Evolutionary conservation across 2,329 filamentous ascomycete genomes (phyloP), one percentile per base, ranked within the genome.

Genomic region (Penicillium corylophilum): DNA sequence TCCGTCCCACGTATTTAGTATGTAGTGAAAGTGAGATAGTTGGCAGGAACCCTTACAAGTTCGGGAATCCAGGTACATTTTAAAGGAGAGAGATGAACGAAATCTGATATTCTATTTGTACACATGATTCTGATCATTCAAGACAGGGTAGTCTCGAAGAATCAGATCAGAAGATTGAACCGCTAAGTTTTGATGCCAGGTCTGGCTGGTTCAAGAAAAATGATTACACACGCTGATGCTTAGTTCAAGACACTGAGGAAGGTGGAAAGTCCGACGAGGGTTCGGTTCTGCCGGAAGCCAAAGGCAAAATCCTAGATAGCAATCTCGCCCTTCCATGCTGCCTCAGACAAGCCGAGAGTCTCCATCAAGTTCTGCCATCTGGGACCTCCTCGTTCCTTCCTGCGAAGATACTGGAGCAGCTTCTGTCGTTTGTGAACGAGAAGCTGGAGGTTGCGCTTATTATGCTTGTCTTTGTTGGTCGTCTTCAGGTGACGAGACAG

Each of bases 281-380:
- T n/a, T 24, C 22, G 15, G 36, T 15, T 12, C 13, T n/a, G 12
- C 12, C 13, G 39, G 5, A 13, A 26, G 20, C 12, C 23, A 43
- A 48, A 26, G 38, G 44, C 47, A 46, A 20, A n/a, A 47, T 43
- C 38, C 74, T 83, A 90, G 70, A 92, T 69, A 55, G 80, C 84
- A 70, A 97, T 96, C 78, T 97, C 90, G 44, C 85, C 87, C 79
- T 90, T 89, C 87, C 90, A 97, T 46, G 89, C 91, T 35, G 89
- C 90, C 44, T 92, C 89, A 13, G 87, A 90, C 73, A 99, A 74
- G 13, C 95, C 94, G 55, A 99, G 77, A 54, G 83, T 93, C 73
- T 88, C 79, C 59, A 96, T 81, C 77, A 96, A 78, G 72, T 95
- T 82, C 71, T 88, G 85, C 90, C 92, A 99, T 70, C 95, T 82